These are phyloP conservation scores for Purshia tridentata DNA, from an alignment of 306 rosid species.

Conservation along the genomic window DNA sequence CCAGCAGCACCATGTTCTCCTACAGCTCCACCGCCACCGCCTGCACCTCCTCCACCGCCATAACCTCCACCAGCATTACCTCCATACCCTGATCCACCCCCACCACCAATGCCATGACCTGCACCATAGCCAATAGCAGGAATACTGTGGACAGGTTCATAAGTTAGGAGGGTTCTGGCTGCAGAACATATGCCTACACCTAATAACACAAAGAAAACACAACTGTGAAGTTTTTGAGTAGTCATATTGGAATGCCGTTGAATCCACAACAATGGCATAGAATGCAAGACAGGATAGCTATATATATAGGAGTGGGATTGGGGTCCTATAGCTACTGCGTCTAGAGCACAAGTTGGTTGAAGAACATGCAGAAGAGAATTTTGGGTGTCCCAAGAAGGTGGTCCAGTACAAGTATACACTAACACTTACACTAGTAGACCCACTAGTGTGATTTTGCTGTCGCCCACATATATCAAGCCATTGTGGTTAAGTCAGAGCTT, in stretches of 20 bases:
- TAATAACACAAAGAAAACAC: conserved; percentile 45
- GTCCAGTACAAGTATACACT: conserved; percentile 29
- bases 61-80: conserved; percentile 32
- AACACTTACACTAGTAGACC: conserved; percentile 22
- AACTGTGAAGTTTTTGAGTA: conserved; percentile 21
- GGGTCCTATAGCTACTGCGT: conserved; percentile 26
- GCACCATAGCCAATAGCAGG: conserved; percentile 16
- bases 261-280: conserved; percentile 26
- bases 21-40: conserved; percentile 20
- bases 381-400: conserved; percentile 34
- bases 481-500: background rate
- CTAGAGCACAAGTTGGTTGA: conserved; percentile 42
- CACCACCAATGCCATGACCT: conserved; percentile 26
- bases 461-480: conserved; percentile 29
- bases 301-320: conserved; percentile 49
- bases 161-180: conserved; percentile 46
- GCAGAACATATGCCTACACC: conserved; percentile 58
- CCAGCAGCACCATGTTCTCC: conserved; percentile 36
- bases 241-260: conserved; percentile 44
- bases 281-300: conserved; percentile 16
- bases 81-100: conserved; percentile 37
- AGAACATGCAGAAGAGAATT: conserved; percentile 41
- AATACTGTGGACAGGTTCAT: conserved; percentile 26
- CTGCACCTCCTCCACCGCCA: conserved; percentile 44
- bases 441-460: conserved; percentile 54